Evolutionary conservation across 371 early-diverging fungal genomes (phyloP), one percentile per base, ranked within the genome.

Genomic region (Batrachochytrium dendrobatidis): DNA sequence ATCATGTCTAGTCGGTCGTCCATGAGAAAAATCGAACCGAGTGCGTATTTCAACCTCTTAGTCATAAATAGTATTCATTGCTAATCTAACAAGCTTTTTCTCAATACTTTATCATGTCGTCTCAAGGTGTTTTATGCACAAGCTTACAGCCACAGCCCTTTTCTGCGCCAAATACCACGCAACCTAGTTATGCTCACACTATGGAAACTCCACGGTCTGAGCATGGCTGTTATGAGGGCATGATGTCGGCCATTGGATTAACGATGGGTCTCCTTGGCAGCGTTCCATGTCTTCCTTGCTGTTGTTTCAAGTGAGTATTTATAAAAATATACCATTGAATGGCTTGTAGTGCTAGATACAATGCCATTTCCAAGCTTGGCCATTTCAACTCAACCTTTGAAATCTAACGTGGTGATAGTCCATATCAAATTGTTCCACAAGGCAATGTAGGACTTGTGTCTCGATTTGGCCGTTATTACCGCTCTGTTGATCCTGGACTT

Each of bases 401-500:
- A n/a, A n/a, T n/a, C n/a, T n/a, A n/a, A n/a, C n/a, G n/a, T n/a
- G n/a, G n/a, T n/a, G n/a, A 24, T 17, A 51, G 51, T 32, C n/a
- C 51, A 4, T 51, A 7, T 32, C 51, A 83, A 55, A 63, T 73
- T 17, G 75, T 91, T 8, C 66, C 72, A 3, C 86, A 87, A 68
- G 88, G 88, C 25, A 67, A 63, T 35, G 87, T 93, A 32, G 94
- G 88, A 4, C 65, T 93, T 3, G 73, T 93, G 3, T 75, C 83
- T 32, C 76, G 85, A 6, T 93, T 90, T 67, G 94, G 94, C 12
- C 81, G 86, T 35, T 92, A 82, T 67, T 89, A 88, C 77, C 86
- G 86, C 34, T 84, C 83, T n/a, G 89, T 88, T 0, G 92, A 93
- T 70, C 94, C 94, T 15, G 94, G 94, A 5, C 69, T 94, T 53